Evolutionary conservation across 768 basidiomycete genomes (phyloP).

Genomic region (Naganishia onofrii): DNA sequence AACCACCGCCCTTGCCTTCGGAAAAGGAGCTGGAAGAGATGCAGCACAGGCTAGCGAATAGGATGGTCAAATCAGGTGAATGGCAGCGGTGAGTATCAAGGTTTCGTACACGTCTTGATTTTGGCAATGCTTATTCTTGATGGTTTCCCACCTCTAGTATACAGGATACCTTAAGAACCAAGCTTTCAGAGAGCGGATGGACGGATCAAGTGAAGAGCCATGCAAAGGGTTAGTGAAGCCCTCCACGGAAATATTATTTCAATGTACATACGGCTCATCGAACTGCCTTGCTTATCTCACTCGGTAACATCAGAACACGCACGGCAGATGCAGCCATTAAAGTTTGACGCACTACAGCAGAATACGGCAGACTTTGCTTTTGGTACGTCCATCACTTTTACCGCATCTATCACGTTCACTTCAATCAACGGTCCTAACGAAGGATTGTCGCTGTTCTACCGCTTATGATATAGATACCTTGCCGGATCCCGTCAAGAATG

Average conservation of each 20-base stretch:
- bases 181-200: conserved; percentile 27
- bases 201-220: conserved; percentile 25
- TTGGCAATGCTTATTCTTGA: neutral
- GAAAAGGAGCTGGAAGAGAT: conserved; percentile 23
- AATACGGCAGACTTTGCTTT: conserved; percentile 19
- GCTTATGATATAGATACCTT: conserved; percentile 2
- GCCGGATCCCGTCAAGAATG: conserved; percentile 25
- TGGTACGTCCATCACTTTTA: neutral
- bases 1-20: neutral
- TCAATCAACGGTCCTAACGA: neutral
- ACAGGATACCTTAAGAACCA: conserved; percentile 3
- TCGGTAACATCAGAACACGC: conserved; percentile 11
- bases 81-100: conserved; percentile 24
- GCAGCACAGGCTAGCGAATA: conserved; percentile 19
- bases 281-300: neutral
- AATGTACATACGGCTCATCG: neutral
- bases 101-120: neutral
- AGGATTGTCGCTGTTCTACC: neutral
- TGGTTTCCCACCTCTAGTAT: neutral
- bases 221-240: conserved; percentile 18
- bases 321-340: conserved; percentile 22
- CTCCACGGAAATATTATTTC: neutral
- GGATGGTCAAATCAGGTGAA: conserved; percentile 26
- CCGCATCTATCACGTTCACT: neutral
- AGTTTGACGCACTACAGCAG: conserved; percentile 26